These are phyloP conservation scores for Xylaria multiplex DNA, from an alignment of 2,329 filamentous ascomycete species.

Conservation along the genomic window DNA sequence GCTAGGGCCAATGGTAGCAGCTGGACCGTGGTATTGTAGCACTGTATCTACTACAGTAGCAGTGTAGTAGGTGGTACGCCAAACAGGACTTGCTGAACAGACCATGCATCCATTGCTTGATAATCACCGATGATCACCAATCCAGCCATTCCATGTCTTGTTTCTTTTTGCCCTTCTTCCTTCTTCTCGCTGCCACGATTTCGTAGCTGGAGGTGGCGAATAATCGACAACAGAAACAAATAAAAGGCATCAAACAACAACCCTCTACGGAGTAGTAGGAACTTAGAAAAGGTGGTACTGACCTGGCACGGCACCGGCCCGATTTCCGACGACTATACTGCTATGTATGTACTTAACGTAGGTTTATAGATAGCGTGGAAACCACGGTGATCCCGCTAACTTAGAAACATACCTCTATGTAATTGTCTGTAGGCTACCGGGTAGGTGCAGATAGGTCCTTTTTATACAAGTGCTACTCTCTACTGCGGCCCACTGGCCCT, in stretches of 20 bases:
- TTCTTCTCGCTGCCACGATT: not conserved
- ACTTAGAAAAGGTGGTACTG: not conserved
- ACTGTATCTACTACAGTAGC: not conserved
- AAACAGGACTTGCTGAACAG: constrained; percentile 1
- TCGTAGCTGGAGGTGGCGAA: not conserved
- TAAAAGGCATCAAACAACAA: not conserved
- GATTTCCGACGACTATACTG: no score
- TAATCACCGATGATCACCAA: constrained; percentile 32
- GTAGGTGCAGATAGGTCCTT: no score
- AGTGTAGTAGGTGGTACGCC: constrained; percentile 7
- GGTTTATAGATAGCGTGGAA: not conserved
- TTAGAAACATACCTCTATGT: no score
- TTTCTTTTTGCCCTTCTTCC: not conserved
- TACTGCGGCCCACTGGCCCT: not conserved
- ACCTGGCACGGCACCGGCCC: no score
- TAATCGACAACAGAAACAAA: no score
- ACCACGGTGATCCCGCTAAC: not conserved
- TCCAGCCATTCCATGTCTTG: constrained; percentile 4
- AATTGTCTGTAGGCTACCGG: no score
- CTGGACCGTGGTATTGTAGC: not conserved
- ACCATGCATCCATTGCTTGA: constrained; percentile 27
- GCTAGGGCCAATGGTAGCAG: not conserved
- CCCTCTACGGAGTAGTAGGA: not conserved
- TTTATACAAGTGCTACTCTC: not conserved
- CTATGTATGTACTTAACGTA: no score